Base-by-base conservation (phyloP, 208 protist genomes). In the Leishmania guyanensis region DNA sequence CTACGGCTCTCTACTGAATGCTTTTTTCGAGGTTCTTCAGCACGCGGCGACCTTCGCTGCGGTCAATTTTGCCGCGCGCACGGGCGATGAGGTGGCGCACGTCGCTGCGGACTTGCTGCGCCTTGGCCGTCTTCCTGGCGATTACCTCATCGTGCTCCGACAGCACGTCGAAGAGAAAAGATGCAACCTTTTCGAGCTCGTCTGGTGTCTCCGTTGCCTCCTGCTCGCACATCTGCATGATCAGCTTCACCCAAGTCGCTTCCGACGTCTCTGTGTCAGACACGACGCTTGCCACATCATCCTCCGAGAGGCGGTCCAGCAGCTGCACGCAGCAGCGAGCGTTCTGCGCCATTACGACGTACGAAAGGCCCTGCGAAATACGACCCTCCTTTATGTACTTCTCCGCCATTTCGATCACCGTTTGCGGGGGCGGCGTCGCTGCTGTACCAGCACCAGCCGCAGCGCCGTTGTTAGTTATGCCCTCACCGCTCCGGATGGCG, bases 11-110 rank as follows among this genome's bases (percentile, higher is more conserved):
- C 79, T 89, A 95, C 82, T 93, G 88, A 72, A 97, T 90, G 50
- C 82, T 84, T 81, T 95, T 96, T 77, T 96, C 91, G 77, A 97
- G 79, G 56, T 90, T 83, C 80, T 86, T 88, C 50, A 95, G 70
- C 65, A 86, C 85, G 51, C 83, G 81, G 81, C 87, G 79, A n/a
- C 74, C 83, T 16, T 87, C 81, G 33, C n/a, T 68, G 74, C 80
- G 87, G 54, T 82, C 81, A 50, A 90, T 77, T 69, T 83, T 77
- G 17, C 79, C 56, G 17, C 85, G 85, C 50, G 84, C 83, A 6
- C 86, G 79, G 5, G 68, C 22, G 33, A 90, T 81, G 77, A 97
- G 88, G 76, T 90, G 85, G 43, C 89, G 86, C 54, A 97, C 80
- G 69, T 92, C 82, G 79, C 79, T 89, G 53, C 71, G 86, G 48